Evolutionary conservation across 306 rosid genomes (phyloP), one percentile per base, ranked within the genome.

Genomic region (Potentilla sterilis): DNA sequence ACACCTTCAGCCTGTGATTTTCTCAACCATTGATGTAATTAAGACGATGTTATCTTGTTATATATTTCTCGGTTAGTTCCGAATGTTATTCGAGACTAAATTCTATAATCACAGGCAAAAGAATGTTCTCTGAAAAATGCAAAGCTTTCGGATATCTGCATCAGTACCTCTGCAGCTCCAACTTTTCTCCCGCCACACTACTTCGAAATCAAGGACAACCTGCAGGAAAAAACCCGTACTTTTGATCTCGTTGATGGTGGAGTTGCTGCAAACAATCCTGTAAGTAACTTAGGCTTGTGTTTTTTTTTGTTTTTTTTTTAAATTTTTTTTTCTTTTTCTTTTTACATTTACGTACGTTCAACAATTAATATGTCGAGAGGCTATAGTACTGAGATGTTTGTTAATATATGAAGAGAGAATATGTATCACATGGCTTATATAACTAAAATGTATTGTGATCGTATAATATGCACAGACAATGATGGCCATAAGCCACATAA

Each of bases 151-250:
- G 89, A 86, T 71, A 48, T 80, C 7, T 86, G 87, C 70, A 32
- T 86, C 0, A 47, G 85, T 43, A 86, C 89, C 22, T 86, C 89
- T 0, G 89, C 89, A 38, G 89, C 89, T 35, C 89, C 87, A 21
- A 83, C 83, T 11, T 86, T 32, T 70, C 72, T 86, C 15, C 89
- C 89, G 0, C 71, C 85, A 10, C 87, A 86, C 62, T 80, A 40
- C 58, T 86, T 86, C 19, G 70, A 78, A 38, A 70, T 72, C 4
- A 54, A 64, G 5, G 83, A 86, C 70, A 24, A 19, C 0, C 58
- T 66, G 9, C 57, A 59, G 9, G 89, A 85, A 43, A 75, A 14
- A 6, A 46, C 75, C 34, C 78, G 72, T 14, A 59, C 58, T 11
- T 86, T 74, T 34, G 63, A 86, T 71, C 85, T 86, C 19, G 43